These are phyloP conservation scores for Auriscalpium vulgare DNA, from an alignment of 768 basidiomycete genomes.

Conservation along the genomic window DNA sequence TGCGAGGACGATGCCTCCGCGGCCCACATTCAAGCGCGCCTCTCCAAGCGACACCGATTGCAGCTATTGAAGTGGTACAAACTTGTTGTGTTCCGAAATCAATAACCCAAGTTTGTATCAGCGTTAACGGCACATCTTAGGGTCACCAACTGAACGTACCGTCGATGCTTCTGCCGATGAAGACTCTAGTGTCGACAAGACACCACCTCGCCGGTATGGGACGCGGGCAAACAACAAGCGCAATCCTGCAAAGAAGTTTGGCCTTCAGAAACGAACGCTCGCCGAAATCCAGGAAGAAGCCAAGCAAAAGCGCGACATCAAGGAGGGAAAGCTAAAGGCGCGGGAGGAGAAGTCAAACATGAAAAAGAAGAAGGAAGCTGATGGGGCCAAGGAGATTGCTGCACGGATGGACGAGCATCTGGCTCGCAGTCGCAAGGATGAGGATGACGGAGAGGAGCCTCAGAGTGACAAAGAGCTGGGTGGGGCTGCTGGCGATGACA, in stretches of 20 bases:
- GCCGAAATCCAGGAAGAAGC: not conserved
- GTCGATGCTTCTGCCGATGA: no score
- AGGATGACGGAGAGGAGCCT: not conserved
- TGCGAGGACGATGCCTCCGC: no score
- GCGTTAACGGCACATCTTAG: no score
- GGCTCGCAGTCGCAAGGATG: not conserved
- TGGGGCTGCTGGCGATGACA: not conserved
- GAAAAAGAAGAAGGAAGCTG: not conserved
- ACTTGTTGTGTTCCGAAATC: no score
- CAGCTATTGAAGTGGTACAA: no score
- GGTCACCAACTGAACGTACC: no score
- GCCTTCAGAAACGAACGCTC: not conserved
- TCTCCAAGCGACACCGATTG: no score
- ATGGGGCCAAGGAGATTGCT: not conserved
- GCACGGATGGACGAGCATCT: not conserved
- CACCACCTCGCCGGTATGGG: not conserved
- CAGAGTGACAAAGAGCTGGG: not conserved
- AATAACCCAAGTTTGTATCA: no score
- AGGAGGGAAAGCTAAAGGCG: not conserved
- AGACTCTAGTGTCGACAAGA: not conserved
- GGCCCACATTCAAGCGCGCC: no score
- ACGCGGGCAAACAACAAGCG: not conserved
- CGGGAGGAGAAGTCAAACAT: not conserved
- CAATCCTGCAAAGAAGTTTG: not conserved
- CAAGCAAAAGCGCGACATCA: not conserved